Evolutionary conservation across 2,329 filamentous ascomycete genomes (phyloP), one percentile per base, ranked within the genome.

Genomic region (Fusarium falciforme): DNA sequence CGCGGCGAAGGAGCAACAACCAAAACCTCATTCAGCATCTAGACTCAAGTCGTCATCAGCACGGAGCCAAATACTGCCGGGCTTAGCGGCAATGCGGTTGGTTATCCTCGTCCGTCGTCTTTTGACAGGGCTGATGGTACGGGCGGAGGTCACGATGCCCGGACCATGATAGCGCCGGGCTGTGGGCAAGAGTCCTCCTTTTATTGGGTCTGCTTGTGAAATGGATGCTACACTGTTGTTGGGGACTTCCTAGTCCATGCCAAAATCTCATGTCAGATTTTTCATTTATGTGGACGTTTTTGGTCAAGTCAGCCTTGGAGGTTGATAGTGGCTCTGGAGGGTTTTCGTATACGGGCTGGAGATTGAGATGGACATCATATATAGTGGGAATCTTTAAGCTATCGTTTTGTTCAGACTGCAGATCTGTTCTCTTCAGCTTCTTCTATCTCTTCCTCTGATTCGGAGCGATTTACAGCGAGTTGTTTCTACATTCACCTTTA

Each of bases 231-330:
- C 49, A 42, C 33, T 25, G 55, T 6, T 25, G 31, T 60, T 17
- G 22, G 38, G 11, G 57, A n/a, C 25, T 38, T 31, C 29, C 7
- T 31, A 33, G 11, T n/a, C 31, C 5, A 31, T 22, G 22, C 61
- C 22, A 64, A 61, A 70, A 66, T 71, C 67, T 70, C 64, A 59
- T 63, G 67, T 71, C 66, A 71, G 66, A 65, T 68, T 68, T 47
- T 31, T 62, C 25, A 36, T 40, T 54, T 10, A 38, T 16, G 31
- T 22, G 25, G 17, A 29, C 9, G n/a, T 49, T 29, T 29, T 31
- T 12, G 16, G 25, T 20, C 17, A 27, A 29, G 47, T 54, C 47
- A 31, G 47, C 47, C 47, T 54, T 54, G 47, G 25, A 12, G 12
- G 25, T 31, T 52, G 27, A 31, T 52, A 17, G 27, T 52, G 11